Percentiles rank a stretch among this genome's conserved stretches.
Conservation (phyloP, 2,329 filamentous ascomycete species). For the Alternaria rosae region DNA sequence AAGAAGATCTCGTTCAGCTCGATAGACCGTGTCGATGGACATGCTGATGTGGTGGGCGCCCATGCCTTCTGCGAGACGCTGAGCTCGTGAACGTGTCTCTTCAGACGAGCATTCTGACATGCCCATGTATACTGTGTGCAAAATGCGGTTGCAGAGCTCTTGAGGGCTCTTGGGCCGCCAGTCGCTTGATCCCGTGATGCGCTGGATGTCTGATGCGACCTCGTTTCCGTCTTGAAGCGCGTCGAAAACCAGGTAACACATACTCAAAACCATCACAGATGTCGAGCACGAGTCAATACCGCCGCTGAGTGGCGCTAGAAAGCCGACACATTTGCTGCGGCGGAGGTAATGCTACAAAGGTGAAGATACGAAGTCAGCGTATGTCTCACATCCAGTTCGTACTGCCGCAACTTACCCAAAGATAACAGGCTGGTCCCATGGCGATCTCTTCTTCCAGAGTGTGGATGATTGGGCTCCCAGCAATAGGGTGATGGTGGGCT, state of each 20-base stretch:
- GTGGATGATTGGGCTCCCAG: slow-evolving; percentile 42
- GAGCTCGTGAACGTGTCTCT: neutral
- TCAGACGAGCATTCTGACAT: slow-evolving; percentile 60
- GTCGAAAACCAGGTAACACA: slow-evolving; percentile 64
- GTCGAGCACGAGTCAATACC: slow-evolving; percentile 65
- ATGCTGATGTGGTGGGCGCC: neutral
- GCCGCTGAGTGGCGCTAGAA: slow-evolving; percentile 64
- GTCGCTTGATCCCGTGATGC: slow-evolving; percentile 59
- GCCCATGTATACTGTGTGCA: slow-evolving; percentile 58
- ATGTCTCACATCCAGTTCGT: no score
- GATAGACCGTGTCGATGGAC: neutral
- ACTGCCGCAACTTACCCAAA: slow-evolving; percentile 58
- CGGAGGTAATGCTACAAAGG: slow-evolving; percentile 58
- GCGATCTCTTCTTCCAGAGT: slow-evolving; percentile 69
- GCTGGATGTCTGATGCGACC: slow-evolving; percentile 62
- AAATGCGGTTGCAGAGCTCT: slow-evolving; percentile 66
- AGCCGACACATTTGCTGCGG: slow-evolving; percentile 62
- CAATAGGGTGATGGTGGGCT: slow-evolving; percentile 54
- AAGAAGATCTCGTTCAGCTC: neutral
- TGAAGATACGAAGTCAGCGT: no score
- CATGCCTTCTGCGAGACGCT: neutral
- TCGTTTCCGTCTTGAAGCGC: slow-evolving; percentile 60
- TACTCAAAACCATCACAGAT: slow-evolving; percentile 40
- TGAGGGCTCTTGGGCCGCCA: slow-evolving; percentile 65
- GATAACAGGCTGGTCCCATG: slow-evolving; percentile 68